Percentiles rank a stretch among this genome's conserved stretches.
phyloP scores from a whole-genome alignment of 139 green algal genomes.

The Desmodesmus armatus region DNA sequence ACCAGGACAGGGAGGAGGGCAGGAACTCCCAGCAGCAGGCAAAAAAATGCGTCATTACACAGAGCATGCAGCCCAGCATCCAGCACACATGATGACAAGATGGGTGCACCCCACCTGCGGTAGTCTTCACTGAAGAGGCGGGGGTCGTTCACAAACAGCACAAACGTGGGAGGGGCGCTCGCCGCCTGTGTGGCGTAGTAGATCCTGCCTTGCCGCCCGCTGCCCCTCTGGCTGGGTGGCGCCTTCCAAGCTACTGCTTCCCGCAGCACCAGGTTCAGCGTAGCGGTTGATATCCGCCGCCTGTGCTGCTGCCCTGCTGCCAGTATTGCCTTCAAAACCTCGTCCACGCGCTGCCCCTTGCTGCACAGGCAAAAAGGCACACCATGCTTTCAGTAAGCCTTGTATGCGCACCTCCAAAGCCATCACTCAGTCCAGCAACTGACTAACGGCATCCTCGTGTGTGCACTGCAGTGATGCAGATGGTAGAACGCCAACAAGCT shows the following conservation, averaged over 20 bases:
- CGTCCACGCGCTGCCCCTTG: constrained; percentile 75
- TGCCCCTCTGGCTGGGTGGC: constrained; percentile 69
- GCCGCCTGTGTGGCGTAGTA: constrained; percentile 96
- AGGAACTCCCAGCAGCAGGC: no score
- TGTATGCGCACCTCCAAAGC: neutral
- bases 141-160: constrained; percentile 97
- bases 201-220: constrained; percentile 75
- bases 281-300: constrained; percentile 91
- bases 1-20: no score
- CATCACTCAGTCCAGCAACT: no score
- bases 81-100: neutral
- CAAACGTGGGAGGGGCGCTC: constrained; percentile 91
- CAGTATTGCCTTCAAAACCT: constrained; percentile 83
- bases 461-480: no score
- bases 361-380: no score
- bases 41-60: no score
- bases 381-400: no score
- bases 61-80: no score
- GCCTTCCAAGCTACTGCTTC: constrained; percentile 83
- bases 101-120: constrained; percentile 67
- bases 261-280: constrained; percentile 92
- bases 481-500: no score
- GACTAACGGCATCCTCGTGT: no score
- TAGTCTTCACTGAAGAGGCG: constrained; percentile 93
- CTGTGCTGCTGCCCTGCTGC: constrained; percentile 84